Evolutionary conservation across 177 flowering plant genomes (phyloP).

Genomic region (Vitis hybrid): DNA sequence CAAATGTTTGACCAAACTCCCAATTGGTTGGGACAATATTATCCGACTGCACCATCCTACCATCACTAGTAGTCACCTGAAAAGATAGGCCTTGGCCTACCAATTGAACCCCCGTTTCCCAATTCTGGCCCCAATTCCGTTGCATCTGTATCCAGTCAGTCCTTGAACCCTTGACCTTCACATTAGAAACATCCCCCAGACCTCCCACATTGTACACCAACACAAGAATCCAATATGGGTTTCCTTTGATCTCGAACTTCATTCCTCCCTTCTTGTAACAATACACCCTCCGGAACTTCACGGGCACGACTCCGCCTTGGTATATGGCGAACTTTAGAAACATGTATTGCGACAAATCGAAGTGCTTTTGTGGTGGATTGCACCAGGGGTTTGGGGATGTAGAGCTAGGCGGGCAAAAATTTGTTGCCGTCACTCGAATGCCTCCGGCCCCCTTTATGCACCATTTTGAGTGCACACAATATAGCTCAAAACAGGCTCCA

Average conservation of each 20-base stretch:
- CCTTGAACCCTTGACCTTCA: constrained; percentile 16
- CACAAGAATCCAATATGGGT: neutral
- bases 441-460: neutral
- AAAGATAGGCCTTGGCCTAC: constrained; percentile 18
- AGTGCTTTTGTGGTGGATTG: too few relatives aligned
- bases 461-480: neutral
- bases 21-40: constrained; percentile 16
- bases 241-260: constrained; percentile 13
- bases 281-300: constrained; percentile 6
- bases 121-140: constrained; percentile 15
- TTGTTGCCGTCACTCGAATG: neutral
- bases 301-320: constrained; percentile 15
- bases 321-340: constrained; percentile 11
- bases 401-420: too few relatives aligned
- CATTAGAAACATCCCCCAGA: constrained; percentile 7
- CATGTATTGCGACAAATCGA: neutral
- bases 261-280: constrained; percentile 15
- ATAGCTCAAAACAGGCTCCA: neutral
- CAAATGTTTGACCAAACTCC: constrained; percentile 15
- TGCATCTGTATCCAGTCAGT: constrained; percentile 10
- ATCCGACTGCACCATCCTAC: constrained; percentile 12
- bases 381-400: too few relatives aligned
- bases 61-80: constrained; percentile 16
- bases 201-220: constrained; percentile 25
- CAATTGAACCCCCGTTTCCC: constrained; percentile 5